Base-by-base conservation (phyloP, 225 moss, liverwort and hornwort genomes). In the Takakia lepidozioides region DNA sequence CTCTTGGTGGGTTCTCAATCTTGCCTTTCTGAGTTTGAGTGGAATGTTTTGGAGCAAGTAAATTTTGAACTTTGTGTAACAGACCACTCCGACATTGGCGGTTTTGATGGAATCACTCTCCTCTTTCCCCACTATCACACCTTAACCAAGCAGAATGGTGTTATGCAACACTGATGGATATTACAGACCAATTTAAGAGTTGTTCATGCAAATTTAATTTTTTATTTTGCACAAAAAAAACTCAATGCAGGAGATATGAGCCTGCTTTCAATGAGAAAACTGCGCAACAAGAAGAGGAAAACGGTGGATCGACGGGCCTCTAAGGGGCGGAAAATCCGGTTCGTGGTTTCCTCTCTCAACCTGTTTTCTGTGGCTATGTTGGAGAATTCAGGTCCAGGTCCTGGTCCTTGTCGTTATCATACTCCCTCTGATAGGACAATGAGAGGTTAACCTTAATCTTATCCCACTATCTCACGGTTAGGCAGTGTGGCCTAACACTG, bases 251-350 rank as follows among this genome's bases (percentile, higher is more conserved):
- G 73, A 3, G 70, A 73, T 9, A 52, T 62, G 19, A 64, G 61
- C 36, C 44, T 54, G 19, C 46, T 46, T 38, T 26, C 42, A 38
- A 34, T 44, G 19, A 73, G 68, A 42, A 72, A 74, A 37, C 66
- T 54, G 18, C 84, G 71, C 24, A 64, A 52, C 36, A 98, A 87
- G 63, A 98, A 76, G 43, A 80, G 95, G 46, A 98, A 98, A 66
- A 46, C 67, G 23, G 91, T 98, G n/a, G 95, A 98, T 81, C 84
- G 91, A 38, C 90, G 95, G 52, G 95, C 91, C 29, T 98, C 95
- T n/a, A 98, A 98, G 66, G 91, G 91, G 46, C 77, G 95, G 46
- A 98, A 98, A 40, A 80, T 91, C 38, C 64, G 87, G 87, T 87
- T 65, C 35, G 10, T 7, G n/a, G 38, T 25, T 41, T 27, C 21